Base-by-base conservation (phyloP, 2,329 filamentous ascomycete species). In the Colletotrichum tabaci region DNA sequence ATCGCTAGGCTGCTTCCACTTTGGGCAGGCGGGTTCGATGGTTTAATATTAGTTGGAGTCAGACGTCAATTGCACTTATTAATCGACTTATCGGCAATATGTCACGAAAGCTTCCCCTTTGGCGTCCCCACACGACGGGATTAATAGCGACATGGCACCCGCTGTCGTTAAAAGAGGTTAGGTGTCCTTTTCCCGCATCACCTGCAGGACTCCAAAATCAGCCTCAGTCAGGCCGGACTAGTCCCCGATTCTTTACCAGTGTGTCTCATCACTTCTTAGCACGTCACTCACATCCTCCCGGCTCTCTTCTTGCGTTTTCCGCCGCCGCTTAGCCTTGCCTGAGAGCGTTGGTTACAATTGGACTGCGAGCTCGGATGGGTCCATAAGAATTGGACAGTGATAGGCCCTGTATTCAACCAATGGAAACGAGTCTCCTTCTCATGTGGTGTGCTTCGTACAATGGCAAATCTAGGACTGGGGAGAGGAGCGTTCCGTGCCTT, bases 151-250 rank as follows among this genome's bases (percentile, higher is more conserved):
- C 64, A 35, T 50, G 57, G 68, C 38, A 35, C 50, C 40, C 35
- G 44, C 30, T 57, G 42, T 35, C 64, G 52, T 71, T 46, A 26
- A 63, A 71, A 63, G 26, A 66, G 70, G 47, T 42, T 60, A 72
- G 66, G 60, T 72, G 66, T 72, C 66, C 66, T 72, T 65, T 65
- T 66, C 26, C 40, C 42, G 53, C 35, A 55, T 63, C 58, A 46
- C 49, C 64, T 49, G 64, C 64, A 60, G 64, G 49, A 66, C 50
- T 46, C 50, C 64, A 21, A 53, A 16, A 40, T 63, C 52, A 58
- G 64, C 57, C 64, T 67, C 68, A 21, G 58, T 56, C 42, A 49
- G 56, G 42, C 46, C 23, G 44, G 58, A 35, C 46, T 71, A 67
- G 64, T 52, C 30, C 40, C 68, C 64, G 46, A 58, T 67, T 62